phyloP scores from a whole-genome alignment of 768 basidiomycete species.

The Tylopilus sp. region DNA sequence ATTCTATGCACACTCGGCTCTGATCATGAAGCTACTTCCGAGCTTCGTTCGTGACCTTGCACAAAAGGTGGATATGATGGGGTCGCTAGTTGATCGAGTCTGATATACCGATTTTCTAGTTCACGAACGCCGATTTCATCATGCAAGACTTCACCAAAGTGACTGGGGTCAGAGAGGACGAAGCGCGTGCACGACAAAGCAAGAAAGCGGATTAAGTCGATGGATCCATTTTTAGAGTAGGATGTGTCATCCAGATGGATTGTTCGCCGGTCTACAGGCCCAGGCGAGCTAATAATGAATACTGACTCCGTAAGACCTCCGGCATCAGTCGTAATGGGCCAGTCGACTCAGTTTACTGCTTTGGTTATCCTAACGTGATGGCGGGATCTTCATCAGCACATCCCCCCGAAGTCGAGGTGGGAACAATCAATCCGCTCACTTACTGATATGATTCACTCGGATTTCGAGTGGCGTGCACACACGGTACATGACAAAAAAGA shows the following conservation, averaged over 20 bases:
- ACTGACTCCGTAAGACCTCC: not conserved
- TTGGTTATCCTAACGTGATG: not conserved
- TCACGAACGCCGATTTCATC: slow-evolving; percentile 64
- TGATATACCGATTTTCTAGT: slow-evolving; percentile 36
- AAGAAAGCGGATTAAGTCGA: slow-evolving; percentile 16
- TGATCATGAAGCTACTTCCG: slow-evolving; percentile 55
- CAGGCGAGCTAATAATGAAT: not conserved
- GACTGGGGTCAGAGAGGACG: slow-evolving; percentile 56
- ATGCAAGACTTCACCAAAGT: slow-evolving; percentile 70
- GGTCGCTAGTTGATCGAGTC: not conserved
- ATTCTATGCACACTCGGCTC: slow-evolving; percentile 62
- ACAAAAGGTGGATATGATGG: slow-evolving; percentile 57
- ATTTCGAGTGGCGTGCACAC: not conserved
- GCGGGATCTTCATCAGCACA: not conserved
- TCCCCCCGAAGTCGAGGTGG: not conserved
- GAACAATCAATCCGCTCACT: not conserved
- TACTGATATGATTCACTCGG: not conserved
- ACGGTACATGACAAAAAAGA: no score
- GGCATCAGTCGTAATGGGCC: not conserved
- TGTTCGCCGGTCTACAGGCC: not conserved
- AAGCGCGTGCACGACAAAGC: slow-evolving; percentile 28
- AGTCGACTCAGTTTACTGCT: not conserved
- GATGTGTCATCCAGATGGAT: not conserved
- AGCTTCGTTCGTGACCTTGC: slow-evolving; percentile 71
- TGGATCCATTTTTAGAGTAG: not conserved